Conservation (phyloP, 108 stramenopile genomes). For the Nitzschia sp. region DNA sequence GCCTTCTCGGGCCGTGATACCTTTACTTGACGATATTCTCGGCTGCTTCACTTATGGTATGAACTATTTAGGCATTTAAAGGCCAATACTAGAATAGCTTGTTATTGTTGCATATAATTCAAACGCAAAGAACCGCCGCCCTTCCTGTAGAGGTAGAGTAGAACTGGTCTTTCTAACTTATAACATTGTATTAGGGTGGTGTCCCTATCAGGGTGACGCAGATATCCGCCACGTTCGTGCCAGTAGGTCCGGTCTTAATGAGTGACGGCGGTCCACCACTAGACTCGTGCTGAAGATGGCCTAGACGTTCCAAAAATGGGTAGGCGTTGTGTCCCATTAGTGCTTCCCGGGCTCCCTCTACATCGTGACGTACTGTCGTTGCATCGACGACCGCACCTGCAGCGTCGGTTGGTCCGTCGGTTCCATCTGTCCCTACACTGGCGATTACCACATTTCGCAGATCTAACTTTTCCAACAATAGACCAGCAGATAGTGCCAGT, state of each 20-base stretch:
- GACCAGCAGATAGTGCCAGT: constrained; percentile 72
- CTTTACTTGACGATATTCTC: no score
- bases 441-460: constrained; percentile 75
- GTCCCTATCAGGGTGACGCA: constrained; percentile 62
- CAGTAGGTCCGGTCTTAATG: constrained; percentile 79
- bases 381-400: constrained; percentile 88
- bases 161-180: no score
- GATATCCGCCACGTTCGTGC: constrained; percentile 88
- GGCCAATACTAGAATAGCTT: no score
- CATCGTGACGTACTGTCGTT: constrained; percentile 41
- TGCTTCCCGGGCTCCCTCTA: constrained; percentile 48
- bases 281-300: not conserved
- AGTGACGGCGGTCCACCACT: constrained; percentile 23
- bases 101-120: no score
- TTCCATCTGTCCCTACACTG: constrained; percentile 85
- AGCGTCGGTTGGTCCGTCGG: constrained; percentile 90
- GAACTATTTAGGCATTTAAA: no score
- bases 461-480: constrained; percentile 47
- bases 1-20: no score
- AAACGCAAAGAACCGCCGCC: no score
- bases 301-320: constrained; percentile 42
- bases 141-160: no score
- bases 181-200: not conserved
- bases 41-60: no score
- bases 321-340: constrained; percentile 73